Conservation (phyloP, 2,329 filamentous ascomycete genomes). For the Diplodia corticola region DNA sequence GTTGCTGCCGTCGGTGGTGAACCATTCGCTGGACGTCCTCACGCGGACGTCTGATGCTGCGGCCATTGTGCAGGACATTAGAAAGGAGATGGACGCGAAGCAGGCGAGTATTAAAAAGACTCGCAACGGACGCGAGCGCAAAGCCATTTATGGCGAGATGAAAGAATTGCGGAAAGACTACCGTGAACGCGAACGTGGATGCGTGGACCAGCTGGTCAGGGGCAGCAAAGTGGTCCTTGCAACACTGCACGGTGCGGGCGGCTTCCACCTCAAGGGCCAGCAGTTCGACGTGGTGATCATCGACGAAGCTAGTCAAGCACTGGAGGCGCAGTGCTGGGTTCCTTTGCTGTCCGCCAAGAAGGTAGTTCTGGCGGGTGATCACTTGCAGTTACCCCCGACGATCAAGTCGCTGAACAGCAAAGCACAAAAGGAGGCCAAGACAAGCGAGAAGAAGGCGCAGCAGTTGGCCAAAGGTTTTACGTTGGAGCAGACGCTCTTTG, state of each 20-base stretch:
- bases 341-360: slow-evolving; percentile 76
- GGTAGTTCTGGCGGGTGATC: slow-evolving; percentile 88
- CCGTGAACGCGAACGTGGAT: slow-evolving; percentile 77
- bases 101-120: slow-evolving; percentile 88
- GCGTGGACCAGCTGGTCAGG: slow-evolving; percentile 72
- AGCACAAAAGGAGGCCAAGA: slow-evolving; percentile 25
- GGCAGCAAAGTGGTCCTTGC: slow-evolving; percentile 86
- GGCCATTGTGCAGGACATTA: slow-evolving; percentile 83
- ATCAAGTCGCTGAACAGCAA: slow-evolving; percentile 72
- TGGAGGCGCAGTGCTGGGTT: slow-evolving; percentile 98
- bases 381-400: slow-evolving; percentile 89
- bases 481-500: slow-evolving; percentile 90
- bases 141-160: slow-evolving; percentile 80
- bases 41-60: slow-evolving; percentile 89
- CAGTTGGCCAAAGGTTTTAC: slow-evolving; percentile 57
- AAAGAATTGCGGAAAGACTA: slow-evolving; percentile 86
- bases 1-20: slow-evolving; percentile 81
- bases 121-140: slow-evolving; percentile 73
- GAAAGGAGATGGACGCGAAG: slow-evolving; percentile 89
- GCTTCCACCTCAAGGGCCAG: slow-evolving; percentile 75
- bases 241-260: slow-evolving; percentile 88
- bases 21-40: slow-evolving; percentile 86
- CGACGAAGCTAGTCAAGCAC: slow-evolving; percentile 91
- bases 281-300: slow-evolving; percentile 92
- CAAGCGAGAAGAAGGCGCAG: slow-evolving; percentile 34